Percentiles rank a stretch among this genome's conserved stretches.
Evolutionary conservation across 1,284 basidiomycete species (phyloP).

Genomic region (Phellopilus nigrolimitatus): DNA sequence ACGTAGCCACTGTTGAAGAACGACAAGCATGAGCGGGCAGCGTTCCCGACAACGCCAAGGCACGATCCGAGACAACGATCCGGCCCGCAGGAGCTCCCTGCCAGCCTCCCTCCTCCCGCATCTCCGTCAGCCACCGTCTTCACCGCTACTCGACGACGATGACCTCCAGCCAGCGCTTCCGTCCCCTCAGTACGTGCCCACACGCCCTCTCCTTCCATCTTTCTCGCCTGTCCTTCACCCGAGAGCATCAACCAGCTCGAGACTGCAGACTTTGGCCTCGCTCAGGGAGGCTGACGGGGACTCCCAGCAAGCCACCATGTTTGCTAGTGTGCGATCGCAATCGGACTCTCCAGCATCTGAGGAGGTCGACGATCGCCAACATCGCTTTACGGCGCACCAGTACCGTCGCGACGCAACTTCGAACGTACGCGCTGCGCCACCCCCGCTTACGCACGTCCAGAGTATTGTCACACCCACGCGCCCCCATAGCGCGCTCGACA

Average conservation of each 20-base stretch:
- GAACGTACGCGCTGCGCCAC: not conserved
- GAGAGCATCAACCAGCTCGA: not conserved
- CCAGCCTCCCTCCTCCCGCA: constrained; percentile 5
- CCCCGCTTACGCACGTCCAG: not conserved
- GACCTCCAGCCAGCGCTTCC: not conserved
- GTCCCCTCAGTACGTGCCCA: not conserved
- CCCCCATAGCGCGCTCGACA: constrained; percentile 1
- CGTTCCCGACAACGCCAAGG: not conserved
- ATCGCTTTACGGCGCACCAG: not conserved
- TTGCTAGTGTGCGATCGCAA: not conserved
- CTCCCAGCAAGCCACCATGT: not conserved
- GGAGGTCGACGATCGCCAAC: not conserved
- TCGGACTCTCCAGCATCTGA: constrained; percentile 4
- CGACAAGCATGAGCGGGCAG: constrained; percentile 11
- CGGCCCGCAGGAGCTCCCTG: constrained; percentile 3
- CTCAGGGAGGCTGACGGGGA: not conserved
- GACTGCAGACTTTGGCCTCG: not conserved
- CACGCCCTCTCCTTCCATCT: not conserved
- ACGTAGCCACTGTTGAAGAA: not conserved
- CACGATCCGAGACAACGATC: constrained; percentile 6
- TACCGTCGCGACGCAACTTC: not conserved
- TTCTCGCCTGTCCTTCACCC: not conserved
- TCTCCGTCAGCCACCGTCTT: not conserved
- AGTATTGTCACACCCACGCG: not conserved
- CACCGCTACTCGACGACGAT: not conserved